Percentiles rank a stretch among this genome's conserved stretches.
These are phyloP conservation scores for Fraxinus velutina DNA, from an alignment of 305 asterid genomes.

Conservation along the genomic window DNA sequence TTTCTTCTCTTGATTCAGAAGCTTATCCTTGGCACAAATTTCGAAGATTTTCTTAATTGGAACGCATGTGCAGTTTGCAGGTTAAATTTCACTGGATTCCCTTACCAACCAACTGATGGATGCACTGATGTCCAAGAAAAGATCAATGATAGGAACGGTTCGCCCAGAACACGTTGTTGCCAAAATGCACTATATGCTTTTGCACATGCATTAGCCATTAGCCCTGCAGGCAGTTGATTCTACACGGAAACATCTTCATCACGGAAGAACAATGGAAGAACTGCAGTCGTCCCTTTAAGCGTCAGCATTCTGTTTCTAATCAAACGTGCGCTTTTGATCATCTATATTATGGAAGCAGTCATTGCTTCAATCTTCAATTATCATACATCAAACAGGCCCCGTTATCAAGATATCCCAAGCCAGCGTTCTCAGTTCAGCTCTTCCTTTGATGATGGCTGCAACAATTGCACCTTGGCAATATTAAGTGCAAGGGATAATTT, in stretches of 20 bases:
- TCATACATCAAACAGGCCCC: not conserved
- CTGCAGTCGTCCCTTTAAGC: constrained; percentile 38
- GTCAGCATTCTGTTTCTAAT: constrained; percentile 44
- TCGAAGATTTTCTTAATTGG: not conserved
- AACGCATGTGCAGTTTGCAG: constrained; percentile 35
- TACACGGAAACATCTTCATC: constrained; percentile 38
- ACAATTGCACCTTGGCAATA: constrained; percentile 37
- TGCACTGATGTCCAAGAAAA: constrained; percentile 35
- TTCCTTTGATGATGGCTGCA: constrained; percentile 46
- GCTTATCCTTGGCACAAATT: not conserved
- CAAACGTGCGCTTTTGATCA: constrained; percentile 43
- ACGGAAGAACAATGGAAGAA: constrained; percentile 33
- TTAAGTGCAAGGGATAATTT: constrained; percentile 20
- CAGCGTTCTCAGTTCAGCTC: constrained; percentile 42
- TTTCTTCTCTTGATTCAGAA: not conserved
- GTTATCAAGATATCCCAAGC: constrained; percentile 11
- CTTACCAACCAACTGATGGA: constrained; percentile 61
- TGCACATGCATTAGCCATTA: constrained; percentile 36
- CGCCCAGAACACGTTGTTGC: constrained; percentile 56
- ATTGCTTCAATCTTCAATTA: constrained; percentile 38
- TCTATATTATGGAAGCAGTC: constrained; percentile 36
- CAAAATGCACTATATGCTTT: constrained; percentile 45
- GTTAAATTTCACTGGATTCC: constrained; percentile 42
- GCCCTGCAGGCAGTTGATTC: constrained; percentile 38
- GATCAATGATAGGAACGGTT: constrained; percentile 41